Percentiles rank a stretch among this genome's conserved stretches.
Conservation (phyloP, 2,329 filamentous ascomycete species). For the Pestalotiopsis sp. region DNA sequence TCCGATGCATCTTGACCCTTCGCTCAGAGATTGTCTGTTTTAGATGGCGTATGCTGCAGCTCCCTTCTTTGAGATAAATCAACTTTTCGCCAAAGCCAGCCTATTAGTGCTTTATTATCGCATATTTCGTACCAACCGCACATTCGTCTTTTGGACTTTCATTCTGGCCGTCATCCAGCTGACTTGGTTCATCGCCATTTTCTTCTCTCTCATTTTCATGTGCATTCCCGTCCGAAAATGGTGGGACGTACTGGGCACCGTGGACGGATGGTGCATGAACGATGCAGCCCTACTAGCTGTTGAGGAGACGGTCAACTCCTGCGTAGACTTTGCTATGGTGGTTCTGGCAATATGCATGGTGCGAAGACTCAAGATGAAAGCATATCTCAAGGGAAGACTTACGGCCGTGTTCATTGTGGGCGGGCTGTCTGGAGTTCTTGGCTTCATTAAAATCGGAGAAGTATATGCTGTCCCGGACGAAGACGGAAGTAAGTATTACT, state of each 20-base stretch:
- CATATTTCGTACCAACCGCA: slow-evolving; percentile 18
- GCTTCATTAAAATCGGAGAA: slow-evolving; percentile 6
- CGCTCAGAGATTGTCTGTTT: not conserved
- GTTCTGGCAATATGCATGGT: slow-evolving; percentile 18
- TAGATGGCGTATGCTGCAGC: not conserved
- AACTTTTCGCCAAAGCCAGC: slow-evolving; percentile 15
- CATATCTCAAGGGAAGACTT: not conserved
- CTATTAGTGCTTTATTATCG: slow-evolving; percentile 20
- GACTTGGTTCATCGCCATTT: slow-evolving; percentile 11
- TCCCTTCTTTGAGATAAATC: slow-evolving; percentile 4
- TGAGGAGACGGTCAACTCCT: slow-evolving; percentile 20
- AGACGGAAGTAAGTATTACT: not conserved
- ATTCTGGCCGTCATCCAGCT: slow-evolving; percentile 14
- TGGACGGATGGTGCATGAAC: slow-evolving; percentile 12
- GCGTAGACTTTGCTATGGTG: slow-evolving; percentile 21
- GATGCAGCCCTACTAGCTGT: slow-evolving; percentile 11
- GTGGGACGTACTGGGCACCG: slow-evolving; percentile 13
- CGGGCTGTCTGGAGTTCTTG: slow-evolving; percentile 1
- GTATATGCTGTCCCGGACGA: not conserved
- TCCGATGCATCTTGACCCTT: not conserved
- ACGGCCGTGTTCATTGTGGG: not conserved
- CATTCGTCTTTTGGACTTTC: slow-evolving; percentile 17
- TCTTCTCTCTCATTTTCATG: slow-evolving; percentile 15
- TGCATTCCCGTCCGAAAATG: slow-evolving; percentile 18
- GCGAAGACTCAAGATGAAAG: slow-evolving; percentile 13